phyloP scores from a whole-genome alignment of 1,284 basidiomycete genomes.

The Apiotrichum montevideense region DNA sequence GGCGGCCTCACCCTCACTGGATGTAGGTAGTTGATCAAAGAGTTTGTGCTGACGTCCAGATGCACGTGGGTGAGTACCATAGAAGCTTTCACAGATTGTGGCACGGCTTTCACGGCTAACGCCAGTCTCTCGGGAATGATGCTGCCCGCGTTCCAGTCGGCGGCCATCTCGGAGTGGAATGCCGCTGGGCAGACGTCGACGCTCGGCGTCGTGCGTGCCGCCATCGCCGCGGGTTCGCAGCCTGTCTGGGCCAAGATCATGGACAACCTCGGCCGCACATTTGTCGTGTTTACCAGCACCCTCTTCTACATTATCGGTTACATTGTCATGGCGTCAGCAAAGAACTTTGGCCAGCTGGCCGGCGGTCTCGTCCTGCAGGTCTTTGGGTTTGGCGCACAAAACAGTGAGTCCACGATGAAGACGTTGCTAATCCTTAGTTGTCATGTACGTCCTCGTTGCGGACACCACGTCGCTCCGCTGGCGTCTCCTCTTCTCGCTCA shows the following conservation, averaged over 20 bases:
- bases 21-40: conserved; percentile 18
- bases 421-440: conserved; percentile 3
- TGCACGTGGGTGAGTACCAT: conserved; percentile 1
- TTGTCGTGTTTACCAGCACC: conserved; percentile 49
- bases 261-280: conserved; percentile 56
- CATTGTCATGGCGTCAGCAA: conserved; percentile 28
- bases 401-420: conserved; percentile 1
- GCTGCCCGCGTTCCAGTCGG: conserved; percentile 5
- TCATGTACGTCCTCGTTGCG: conserved; percentile 44
- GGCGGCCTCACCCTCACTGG: conserved; percentile 42
- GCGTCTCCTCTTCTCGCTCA: conserved; percentile 56
- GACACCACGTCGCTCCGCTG: conserved; percentile 68
- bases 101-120: neutral
- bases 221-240: conserved; percentile 61
- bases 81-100: too few species aligned
- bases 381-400: conserved; percentile 28
- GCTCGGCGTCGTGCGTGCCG: conserved; percentile 25
- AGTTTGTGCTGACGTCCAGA: conserved; percentile 1
- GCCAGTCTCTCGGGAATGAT: conserved; percentile 1
- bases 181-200: conserved; percentile 1
- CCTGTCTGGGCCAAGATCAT: conserved; percentile 73
- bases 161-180: conserved; percentile 6
- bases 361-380: conserved; percentile 35
- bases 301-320: conserved; percentile 37
- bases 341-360: conserved; percentile 28